These are phyloP conservation scores for Pilatotrama ljubarskyi DNA, from an alignment of 768 basidiomycete genomes.

Conservation along the genomic window DNA sequence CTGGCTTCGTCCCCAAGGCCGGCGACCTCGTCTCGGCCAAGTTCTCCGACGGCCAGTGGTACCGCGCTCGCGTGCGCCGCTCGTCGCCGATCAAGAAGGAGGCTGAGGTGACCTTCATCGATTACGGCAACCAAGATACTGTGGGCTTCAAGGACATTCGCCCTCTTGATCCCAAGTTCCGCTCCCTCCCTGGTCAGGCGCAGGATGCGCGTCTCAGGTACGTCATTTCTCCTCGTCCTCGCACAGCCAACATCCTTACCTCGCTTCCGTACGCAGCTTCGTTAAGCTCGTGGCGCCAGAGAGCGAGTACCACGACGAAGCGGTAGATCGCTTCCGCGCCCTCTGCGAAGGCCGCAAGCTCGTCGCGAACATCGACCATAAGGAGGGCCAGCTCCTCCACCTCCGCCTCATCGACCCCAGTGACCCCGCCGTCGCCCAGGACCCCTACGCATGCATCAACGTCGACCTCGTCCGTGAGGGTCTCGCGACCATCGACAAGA, in stretches of 20 bases:
- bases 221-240: constrained; percentile 10
- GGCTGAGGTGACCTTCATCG: constrained; percentile 93
- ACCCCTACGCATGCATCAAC: constrained; percentile 82
- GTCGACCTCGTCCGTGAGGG: constrained; percentile 89
- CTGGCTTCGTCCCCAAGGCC: constrained; percentile 76
- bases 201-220: constrained; percentile 91
- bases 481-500: constrained; percentile 76
- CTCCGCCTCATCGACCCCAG: constrained; percentile 90
- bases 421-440: constrained; percentile 64
- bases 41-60: constrained; percentile 94
- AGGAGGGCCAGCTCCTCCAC: constrained; percentile 76
- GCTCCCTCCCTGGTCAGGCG: constrained; percentile 87
- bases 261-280: constrained; percentile 56
- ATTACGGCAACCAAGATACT: constrained; percentile 93
- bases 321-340: constrained; percentile 80
- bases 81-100: constrained; percentile 89
- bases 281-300: constrained; percentile 77
- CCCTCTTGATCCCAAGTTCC: constrained; percentile 89
- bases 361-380: constrained; percentile 92
- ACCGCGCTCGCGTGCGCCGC: constrained; percentile 88
- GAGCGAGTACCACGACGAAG: constrained; percentile 86
- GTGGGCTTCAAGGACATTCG: constrained; percentile 82
- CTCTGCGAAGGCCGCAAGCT: constrained; percentile 92
- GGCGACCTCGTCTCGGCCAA: constrained; percentile 94
- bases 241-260: background rate